Evolutionary conservation across 257 asterid genomes (phyloP).

Genomic region (Ehretia macrophylla): DNA sequence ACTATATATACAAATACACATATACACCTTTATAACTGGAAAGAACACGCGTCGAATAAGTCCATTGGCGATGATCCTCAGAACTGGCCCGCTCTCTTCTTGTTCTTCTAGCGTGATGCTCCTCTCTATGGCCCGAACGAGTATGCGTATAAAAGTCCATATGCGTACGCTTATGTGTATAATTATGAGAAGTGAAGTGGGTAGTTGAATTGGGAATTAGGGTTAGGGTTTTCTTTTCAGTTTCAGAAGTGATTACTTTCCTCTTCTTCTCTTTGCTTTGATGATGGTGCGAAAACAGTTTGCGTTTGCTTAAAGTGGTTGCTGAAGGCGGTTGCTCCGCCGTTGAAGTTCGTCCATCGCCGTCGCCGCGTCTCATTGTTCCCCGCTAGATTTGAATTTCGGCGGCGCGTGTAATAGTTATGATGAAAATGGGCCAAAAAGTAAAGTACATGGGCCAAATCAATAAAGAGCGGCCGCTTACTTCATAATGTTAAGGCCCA

Average conservation of each 20-base stretch:
- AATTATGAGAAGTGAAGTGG: slow-evolving; percentile 22
- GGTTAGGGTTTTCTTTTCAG: slow-evolving; percentile 25
- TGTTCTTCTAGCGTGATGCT: slow-evolving; percentile 12
- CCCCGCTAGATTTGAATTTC: slow-evolving; percentile 7
- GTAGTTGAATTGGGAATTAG: slow-evolving; percentile 21
- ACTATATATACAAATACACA: not conserved
- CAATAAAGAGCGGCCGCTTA: not conserved
- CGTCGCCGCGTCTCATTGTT: slow-evolving; percentile 5
- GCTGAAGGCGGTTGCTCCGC: slow-evolving; percentile 6
- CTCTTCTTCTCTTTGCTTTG: slow-evolving; percentile 20
- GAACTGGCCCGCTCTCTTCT: slow-evolving; percentile 18
- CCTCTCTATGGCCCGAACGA: slow-evolving; percentile 2
- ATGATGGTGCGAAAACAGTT: slow-evolving; percentile 7
- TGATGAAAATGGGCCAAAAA: not conserved
- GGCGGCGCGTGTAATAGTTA: slow-evolving; percentile 22
- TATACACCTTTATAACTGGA: slow-evolving; percentile 45
- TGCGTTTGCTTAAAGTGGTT: slow-evolving; percentile 14
- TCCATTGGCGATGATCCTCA: slow-evolving; percentile 55
- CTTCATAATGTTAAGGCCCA: not conserved
- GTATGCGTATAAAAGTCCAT: not conserved
- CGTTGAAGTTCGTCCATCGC: slow-evolving; percentile 2
- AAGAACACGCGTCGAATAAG: slow-evolving; percentile 41
- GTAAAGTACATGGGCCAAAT: not conserved
- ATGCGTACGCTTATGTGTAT: slow-evolving; percentile 2
- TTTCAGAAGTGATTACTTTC: slow-evolving; percentile 17